Conservation (phyloP, 2,329 filamentous ascomycete species). For the Calycina marina region DNA sequence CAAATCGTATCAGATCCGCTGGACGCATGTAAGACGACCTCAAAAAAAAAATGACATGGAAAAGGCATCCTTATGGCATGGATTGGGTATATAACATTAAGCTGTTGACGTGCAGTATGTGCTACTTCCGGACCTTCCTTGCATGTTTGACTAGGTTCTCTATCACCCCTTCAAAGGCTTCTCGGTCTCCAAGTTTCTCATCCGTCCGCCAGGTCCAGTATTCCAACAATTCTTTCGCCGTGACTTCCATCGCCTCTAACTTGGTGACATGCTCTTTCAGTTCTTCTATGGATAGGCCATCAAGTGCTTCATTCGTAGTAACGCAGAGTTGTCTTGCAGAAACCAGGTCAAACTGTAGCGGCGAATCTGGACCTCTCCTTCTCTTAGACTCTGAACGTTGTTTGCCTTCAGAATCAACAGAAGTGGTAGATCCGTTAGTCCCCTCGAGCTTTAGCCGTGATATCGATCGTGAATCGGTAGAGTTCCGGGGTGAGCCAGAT, state of each 20-base stretch:
- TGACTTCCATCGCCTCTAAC: slow-evolving; percentile 53
- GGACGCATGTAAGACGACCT: no score
- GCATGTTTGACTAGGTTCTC: slow-evolving; percentile 91
- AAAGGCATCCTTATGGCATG: no score
- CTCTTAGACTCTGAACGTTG: slow-evolving; percentile 27
- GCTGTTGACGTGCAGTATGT: no score
- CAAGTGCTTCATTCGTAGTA: slow-evolving; percentile 71
- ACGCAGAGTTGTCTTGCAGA: slow-evolving; percentile 64
- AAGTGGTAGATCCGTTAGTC: slow-evolving; percentile 40
- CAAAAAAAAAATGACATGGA: no score
- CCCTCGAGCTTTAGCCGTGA: slow-evolving; percentile 23
- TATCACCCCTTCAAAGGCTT: slow-evolving; percentile 92
- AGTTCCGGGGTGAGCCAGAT: slow-evolving; percentile 37
- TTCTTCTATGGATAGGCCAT: slow-evolving; percentile 66
- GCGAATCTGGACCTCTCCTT: slow-evolving; percentile 44
- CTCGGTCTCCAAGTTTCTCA: slow-evolving; percentile 77
- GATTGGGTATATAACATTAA: no score
- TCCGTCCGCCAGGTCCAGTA: slow-evolving; percentile 83
- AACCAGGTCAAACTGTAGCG: slow-evolving; percentile 66
- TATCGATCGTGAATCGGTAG: slow-evolving; percentile 31
- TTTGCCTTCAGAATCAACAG: slow-evolving; percentile 43
- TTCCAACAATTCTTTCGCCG: slow-evolving; percentile 63
- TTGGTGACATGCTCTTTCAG: slow-evolving; percentile 55
- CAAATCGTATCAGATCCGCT: no score
- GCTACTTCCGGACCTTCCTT: slow-evolving; percentile 70